A percentile compares a stretch with the other conserved stretches of the same genome.
Conservation (phyloP, 345 rosid species). For the Eucalyptus lansdowneana region DNA sequence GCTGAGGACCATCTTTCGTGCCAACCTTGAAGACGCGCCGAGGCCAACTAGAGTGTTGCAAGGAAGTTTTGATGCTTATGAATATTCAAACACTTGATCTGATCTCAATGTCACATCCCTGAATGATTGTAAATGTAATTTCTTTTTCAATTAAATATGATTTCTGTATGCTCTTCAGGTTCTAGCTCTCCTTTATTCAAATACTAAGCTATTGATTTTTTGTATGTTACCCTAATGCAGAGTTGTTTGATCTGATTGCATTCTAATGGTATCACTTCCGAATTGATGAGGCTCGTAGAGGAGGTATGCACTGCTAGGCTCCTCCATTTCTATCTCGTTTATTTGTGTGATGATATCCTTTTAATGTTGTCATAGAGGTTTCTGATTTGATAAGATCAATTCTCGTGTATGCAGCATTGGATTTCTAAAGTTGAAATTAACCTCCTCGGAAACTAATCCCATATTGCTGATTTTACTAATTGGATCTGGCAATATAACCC, state of each 20-base stretch:
- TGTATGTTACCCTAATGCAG: not conserved
- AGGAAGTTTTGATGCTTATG: not conserved
- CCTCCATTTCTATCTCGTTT: not conserved
- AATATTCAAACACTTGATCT: not conserved
- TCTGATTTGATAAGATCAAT: not conserved
- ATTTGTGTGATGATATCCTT: not conserved
- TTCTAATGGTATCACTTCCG: not conserved
- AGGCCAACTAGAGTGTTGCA: rapidly evolving
- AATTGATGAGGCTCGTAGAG: not conserved
- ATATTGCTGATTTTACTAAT: not conserved
- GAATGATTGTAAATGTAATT: not conserved
- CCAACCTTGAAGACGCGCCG: not conserved
- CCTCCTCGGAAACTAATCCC: not conserved
- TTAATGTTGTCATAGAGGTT: not conserved
- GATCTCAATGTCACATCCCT: no score
- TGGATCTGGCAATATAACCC: not conserved
- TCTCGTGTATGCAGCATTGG: not conserved
- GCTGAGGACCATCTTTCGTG: not conserved
- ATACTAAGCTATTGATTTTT: not conserved
- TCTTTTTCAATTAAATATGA: no score
- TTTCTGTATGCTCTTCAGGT: no score
- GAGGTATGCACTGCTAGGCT: not conserved
- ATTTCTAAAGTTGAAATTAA: not conserved
- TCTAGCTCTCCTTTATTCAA: not conserved
- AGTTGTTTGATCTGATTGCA: not conserved